phyloP scores from a whole-genome alignment of 1,284 basidiomycete species.

The Dichomitus squalens region DNA sequence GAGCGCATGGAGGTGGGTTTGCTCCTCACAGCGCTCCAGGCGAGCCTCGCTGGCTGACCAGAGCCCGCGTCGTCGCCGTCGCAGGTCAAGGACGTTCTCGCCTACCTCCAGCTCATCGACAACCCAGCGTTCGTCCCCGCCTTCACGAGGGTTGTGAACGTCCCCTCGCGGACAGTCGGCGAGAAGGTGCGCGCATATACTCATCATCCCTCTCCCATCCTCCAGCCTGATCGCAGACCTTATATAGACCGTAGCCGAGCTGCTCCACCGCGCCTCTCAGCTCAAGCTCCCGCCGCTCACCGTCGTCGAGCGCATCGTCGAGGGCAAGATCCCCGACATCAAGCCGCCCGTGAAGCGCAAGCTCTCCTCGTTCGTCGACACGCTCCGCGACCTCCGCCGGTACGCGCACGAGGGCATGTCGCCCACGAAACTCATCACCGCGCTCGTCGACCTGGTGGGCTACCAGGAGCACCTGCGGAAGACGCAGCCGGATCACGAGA shows the following conservation, averaged over 20 bases:
- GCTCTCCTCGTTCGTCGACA: slow-evolving; percentile 59
- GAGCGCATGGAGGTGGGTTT: slow-evolving; percentile 69
- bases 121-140: slow-evolving; percentile 82
- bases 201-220: not conserved
- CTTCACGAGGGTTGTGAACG: slow-evolving; percentile 78
- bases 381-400: slow-evolving; percentile 56
- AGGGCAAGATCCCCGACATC: slow-evolving; percentile 61
- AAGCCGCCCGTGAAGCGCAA: slow-evolving; percentile 70
- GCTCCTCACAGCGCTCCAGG: slow-evolving; percentile 1
- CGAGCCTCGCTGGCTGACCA: not conserved
- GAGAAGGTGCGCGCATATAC: slow-evolving; percentile 60
- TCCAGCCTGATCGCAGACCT: not conserved
- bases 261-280: slow-evolving; percentile 55
- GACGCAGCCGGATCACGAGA: slow-evolving; percentile 74
- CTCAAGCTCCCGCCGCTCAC: slow-evolving; percentile 60
- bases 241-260: slow-evolving; percentile 46
- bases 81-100: slow-evolving; percentile 85
- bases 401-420: slow-evolving; percentile 60
- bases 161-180: slow-evolving; percentile 79
- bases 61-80: too few relatives aligned
- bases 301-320: slow-evolving; percentile 63
- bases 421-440: slow-evolving; percentile 69
- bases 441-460: slow-evolving; percentile 58
- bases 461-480: slow-evolving; percentile 76
- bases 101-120: slow-evolving; percentile 85